Percentiles rank a stretch among this genome's conserved stretches.
These are phyloP conservation scores for Phytophthora parvispora DNA, from an alignment of 352 stramenopile genomes.

Conservation along the genomic window DNA sequence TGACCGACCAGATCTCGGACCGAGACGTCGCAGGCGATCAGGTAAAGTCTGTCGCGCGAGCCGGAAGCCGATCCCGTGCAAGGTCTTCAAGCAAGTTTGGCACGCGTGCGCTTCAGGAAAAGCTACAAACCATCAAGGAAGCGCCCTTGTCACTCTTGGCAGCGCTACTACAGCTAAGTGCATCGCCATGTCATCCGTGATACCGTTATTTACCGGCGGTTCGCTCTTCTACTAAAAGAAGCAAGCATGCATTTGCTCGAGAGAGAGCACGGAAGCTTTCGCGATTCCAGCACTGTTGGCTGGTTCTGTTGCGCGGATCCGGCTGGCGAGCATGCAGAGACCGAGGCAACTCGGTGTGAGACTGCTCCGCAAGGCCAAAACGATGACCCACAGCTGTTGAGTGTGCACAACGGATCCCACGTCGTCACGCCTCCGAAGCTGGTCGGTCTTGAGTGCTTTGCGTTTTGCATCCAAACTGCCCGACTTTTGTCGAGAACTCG, in stretches of 20 bases:
- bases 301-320: slow-evolving; percentile 7
- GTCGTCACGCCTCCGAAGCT: slow-evolving; percentile 7
- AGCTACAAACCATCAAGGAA: background rate
- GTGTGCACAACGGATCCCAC: slow-evolving; percentile 7
- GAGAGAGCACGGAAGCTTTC: background rate
- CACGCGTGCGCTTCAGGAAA: background rate
- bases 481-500: slow-evolving; percentile 9
- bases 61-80: background rate
- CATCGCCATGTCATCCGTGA: background rate
- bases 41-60: slow-evolving; percentile 2
- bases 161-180: background rate
- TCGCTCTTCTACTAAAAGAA: slow-evolving; percentile 5
- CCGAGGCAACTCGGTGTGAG: slow-evolving; percentile 1
- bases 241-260: background rate
- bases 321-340: slow-evolving; percentile 6
- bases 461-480: slow-evolving; percentile 7
- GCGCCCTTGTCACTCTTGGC: background rate
- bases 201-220: background rate
- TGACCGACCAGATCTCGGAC: slow-evolving; percentile 9
- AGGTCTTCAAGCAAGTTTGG: background rate
- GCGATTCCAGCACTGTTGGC: background rate
- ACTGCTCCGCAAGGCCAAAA: background rate
- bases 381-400: slow-evolving; percentile 12
- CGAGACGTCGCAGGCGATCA: background rate
- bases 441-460: slow-evolving; percentile 24